A percentile compares a stretch with the other conserved stretches of the same genome.
phyloP scores from a whole-genome alignment of 495 filamentous ascomycete genomes.

The Elasticomyces elasticus region DNA sequence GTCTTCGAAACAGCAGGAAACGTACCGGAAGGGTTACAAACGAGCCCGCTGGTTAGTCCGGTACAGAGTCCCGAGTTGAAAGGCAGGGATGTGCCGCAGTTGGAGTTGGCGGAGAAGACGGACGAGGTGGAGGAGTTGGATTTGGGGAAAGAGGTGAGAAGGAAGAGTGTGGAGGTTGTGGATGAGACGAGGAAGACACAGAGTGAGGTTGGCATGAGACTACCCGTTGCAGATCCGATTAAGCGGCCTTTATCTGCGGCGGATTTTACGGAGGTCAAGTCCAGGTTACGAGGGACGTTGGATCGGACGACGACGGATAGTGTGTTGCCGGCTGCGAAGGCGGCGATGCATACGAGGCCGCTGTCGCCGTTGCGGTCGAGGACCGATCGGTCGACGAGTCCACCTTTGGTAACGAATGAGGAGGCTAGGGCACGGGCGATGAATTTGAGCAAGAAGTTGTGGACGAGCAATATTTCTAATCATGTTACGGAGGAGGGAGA shows the following conservation, averaged over 20 bases:
- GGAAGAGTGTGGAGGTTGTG: no score
- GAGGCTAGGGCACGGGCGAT: conserved; percentile 78
- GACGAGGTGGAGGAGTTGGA: conserved; percentile 81
- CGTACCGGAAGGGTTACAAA: conserved; percentile 84
- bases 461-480: conserved; percentile 80
- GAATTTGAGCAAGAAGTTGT: conserved; percentile 76
- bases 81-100: conserved; percentile 37
- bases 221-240: neutral
- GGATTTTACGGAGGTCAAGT: conserved; percentile 5
- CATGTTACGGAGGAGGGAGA: conserved; percentile 90
- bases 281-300: conserved; percentile 3
- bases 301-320: conserved; percentile 18
- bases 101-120: conserved; percentile 12
- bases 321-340: conserved; percentile 28
- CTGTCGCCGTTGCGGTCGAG: conserved; percentile 9
- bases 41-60: conserved; percentile 84
- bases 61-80: conserved; percentile 61
- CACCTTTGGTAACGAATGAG: conserved; percentile 52
- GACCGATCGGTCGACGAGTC: conserved; percentile 57
- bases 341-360: conserved; percentile 22
- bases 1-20: conserved; percentile 88
- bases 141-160: conserved; percentile 37
- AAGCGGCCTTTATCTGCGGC: conserved; percentile 1
- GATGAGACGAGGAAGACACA: conserved; percentile 2
- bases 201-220: conserved; percentile 10